A percentile compares a stretch with the other conserved stretches of the same genome.
These are phyloP conservation scores for Hygrophorus russula DNA, from an alignment of 768 basidiomycete species.

Conservation along the genomic window DNA sequence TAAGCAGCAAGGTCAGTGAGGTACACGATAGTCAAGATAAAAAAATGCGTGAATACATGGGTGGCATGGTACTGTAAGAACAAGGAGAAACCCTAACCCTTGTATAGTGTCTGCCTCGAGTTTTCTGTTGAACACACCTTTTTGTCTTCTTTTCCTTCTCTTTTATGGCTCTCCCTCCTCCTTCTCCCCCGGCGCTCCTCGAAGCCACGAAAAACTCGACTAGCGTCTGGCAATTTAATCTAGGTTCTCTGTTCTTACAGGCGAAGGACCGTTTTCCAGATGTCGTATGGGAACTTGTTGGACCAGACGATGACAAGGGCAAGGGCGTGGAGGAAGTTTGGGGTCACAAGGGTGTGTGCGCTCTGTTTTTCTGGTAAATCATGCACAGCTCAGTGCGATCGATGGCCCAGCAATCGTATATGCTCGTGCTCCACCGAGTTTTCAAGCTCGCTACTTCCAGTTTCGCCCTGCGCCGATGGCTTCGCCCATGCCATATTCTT, in stretches of 20 bases:
- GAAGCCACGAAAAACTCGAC: constrained; percentile 65
- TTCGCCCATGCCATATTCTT: constrained; percentile 34
- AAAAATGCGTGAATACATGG: background rate
- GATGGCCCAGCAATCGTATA: constrained; percentile 74
- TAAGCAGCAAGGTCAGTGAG: constrained; percentile 15
- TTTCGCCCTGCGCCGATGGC: constrained; percentile 51
- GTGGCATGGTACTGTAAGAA: background rate
- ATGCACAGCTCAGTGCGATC: background rate
- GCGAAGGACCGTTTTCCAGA: constrained; percentile 95
- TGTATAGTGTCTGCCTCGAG: background rate
- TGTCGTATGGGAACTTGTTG: constrained; percentile 77
- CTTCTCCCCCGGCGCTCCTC: constrained; percentile 39
- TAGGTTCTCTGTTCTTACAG: constrained; percentile 62
- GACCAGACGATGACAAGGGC: constrained; percentile 38
- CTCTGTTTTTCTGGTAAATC: background rate
- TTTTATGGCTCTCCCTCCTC: background rate
- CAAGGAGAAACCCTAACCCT: constrained; percentile 1
- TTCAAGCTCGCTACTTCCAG: constrained; percentile 83
- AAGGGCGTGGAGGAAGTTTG: constrained; percentile 54
- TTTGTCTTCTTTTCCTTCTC: background rate
- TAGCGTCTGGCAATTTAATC: constrained; percentile 67
- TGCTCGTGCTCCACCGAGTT: constrained; percentile 85
- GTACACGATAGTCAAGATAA: background rate
- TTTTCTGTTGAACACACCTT: no score
- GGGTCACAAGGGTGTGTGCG: constrained; percentile 83